Evolutionary conservation across 1,284 basidiomycete genomes (phyloP), one percentile per base, ranked within the genome.

Genomic region (Pseudozyma pruni): DNA sequence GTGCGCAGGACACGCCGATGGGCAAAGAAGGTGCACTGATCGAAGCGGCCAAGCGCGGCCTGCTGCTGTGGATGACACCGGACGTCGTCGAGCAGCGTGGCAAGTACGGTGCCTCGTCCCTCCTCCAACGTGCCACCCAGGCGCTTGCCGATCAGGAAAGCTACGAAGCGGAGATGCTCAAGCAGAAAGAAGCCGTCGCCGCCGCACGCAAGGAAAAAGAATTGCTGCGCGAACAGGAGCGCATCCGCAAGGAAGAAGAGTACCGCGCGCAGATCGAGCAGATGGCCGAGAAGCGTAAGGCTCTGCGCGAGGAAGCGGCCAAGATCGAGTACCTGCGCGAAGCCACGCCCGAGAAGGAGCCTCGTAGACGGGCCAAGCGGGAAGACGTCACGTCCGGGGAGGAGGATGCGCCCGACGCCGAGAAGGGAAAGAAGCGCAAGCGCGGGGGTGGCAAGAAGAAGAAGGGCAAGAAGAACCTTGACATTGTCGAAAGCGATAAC

Each of bases 81-180:
- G 79, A 81, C 25, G 46, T 81, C 3, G 70, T 81, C 4, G 80
- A 81, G 54, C 80, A 82, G 70, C 74, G 80, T 22, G 67, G 67
- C 54, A 72, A 77, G 69, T 82, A 79, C 52, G 79, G 74, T 34
- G 75, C 74, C 31, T 70, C 59, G 20, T 76, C 74, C 17, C 60
- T 79, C 23, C 55, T 80, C 14, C 66, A 74, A 31, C 67, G 72
- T 20, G 71, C 73, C 5, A 37, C 58, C 7, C 43, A 51, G 45
- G 70, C 62, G 13, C 48, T 82, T 1, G 52, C 66, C 10, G 75
- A 81, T 25, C 70, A 78, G 46, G 61, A 63, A 20, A 60, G 51
- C 38, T 67, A 76, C 64, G 78, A 78, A 42, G 57, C 53, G n/a
- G 74, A 69, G 43, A 59, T 69, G 31, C 37, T 23, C 22, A 60